Conservation (phyloP, 1,284 basidiomycete species). For the Exsudoporus floridanus region DNA sequence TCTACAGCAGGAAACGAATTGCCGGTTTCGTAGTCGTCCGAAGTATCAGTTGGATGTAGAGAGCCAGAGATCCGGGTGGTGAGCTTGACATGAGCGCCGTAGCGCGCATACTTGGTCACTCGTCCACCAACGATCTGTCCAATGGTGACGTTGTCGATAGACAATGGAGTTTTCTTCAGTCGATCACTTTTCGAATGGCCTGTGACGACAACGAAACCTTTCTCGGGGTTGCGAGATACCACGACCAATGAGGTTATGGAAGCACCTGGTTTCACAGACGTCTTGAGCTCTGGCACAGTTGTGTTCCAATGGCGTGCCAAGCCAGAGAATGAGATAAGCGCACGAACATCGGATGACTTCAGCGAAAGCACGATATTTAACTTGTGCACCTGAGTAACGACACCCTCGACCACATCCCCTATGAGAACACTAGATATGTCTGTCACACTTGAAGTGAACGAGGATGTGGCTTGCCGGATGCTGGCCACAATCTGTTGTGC, state of each 20-base stretch:
- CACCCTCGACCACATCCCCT: conserved; percentile 71
- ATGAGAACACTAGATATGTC: conserved; percentile 77
- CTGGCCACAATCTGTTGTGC: conserved; percentile 77
- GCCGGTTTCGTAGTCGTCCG: conserved; percentile 73
- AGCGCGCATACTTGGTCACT: conserved; percentile 66
- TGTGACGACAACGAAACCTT: conserved; percentile 85
- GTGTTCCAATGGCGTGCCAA: conserved; percentile 80
- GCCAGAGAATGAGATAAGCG: conserved; percentile 83
- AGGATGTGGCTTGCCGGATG: conserved; percentile 77
- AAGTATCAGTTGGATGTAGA: conserved; percentile 77
- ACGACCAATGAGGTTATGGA: conserved; percentile 79
- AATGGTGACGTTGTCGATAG: conserved; percentile 62
- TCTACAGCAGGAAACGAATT: conserved; percentile 63
- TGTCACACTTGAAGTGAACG: conserved; percentile 46
- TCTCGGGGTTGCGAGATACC: conserved; percentile 87
- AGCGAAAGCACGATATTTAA: conserved; percentile 79
- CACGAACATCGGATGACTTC: conserved; percentile 70
- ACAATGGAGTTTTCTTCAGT: conserved; percentile 52
- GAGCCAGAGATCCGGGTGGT: conserved; percentile 68
- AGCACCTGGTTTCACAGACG: conserved; percentile 69
- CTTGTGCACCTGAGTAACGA: conserved; percentile 77
- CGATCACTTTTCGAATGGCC: conserved; percentile 58
- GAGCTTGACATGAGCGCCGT: conserved; percentile 77
- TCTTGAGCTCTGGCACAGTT: conserved; percentile 69
- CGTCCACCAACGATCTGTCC: conserved; percentile 79